Conservation (phyloP, 108 stramenopile species). For the Nannochloropsis oceanica region DNA sequence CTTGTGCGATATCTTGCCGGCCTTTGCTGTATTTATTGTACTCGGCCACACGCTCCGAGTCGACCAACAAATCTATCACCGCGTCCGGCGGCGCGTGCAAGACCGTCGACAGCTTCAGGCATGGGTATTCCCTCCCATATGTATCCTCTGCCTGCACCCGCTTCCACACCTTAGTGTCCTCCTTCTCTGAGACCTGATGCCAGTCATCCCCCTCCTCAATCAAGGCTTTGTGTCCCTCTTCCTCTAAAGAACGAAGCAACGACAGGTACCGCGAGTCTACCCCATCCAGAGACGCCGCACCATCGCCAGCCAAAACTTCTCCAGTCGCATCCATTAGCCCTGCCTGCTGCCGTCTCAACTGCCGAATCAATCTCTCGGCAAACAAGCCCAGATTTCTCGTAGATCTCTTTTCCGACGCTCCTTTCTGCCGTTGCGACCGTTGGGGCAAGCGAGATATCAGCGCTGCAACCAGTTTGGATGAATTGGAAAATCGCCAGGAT, state of each 20-base stretch:
- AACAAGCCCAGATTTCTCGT: neutral
- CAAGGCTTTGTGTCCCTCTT: neutral
- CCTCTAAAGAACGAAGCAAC: neutral
- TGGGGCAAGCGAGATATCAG: neutral
- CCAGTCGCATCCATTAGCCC: neutral
- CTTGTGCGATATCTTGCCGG: slow-evolving; percentile 15
- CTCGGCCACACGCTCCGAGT: slow-evolving; percentile 17
- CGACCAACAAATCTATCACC: slow-evolving; percentile 18
- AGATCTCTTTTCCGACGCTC: neutral
- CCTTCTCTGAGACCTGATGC: neutral
- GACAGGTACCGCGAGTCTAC: neutral
- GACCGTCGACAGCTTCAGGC: slow-evolving; percentile 15
- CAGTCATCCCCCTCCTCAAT: neutral
- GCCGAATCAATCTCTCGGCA: neutral
- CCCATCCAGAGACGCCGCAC: neutral
- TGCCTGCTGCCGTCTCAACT: neutral
- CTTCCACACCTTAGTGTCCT: neutral
- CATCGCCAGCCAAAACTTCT: neutral
- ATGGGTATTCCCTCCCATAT: slow-evolving; percentile 16
- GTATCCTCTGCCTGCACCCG: neutral
- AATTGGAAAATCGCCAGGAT: neutral
- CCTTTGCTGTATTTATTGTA: slow-evolving; percentile 28
- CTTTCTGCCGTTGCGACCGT: neutral
- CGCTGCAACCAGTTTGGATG: neutral
- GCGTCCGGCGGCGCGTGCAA: slow-evolving; percentile 9